Evolutionary conservation across 2,329 filamentous ascomycete species (phyloP).

Genomic region (Penicillium sp.): DNA sequence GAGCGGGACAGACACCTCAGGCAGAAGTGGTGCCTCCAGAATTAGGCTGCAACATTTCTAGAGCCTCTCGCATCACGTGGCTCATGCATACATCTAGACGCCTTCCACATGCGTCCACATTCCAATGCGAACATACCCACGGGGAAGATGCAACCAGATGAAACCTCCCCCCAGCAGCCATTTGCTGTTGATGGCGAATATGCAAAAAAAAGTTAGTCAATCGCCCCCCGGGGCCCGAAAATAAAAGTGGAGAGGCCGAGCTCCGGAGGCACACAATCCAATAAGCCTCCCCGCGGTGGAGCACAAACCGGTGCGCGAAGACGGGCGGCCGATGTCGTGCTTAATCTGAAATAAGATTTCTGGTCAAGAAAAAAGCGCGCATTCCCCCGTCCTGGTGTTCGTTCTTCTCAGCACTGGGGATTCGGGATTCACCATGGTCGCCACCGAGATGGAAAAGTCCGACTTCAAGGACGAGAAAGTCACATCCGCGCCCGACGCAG

Average conservation of each 20-base stretch:
- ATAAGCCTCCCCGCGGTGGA: conserved; percentile 18
- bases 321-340: conserved; percentile 19
- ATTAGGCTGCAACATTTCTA: neutral
- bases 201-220: conserved; percentile 13
- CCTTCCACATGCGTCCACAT: neutral
- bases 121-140: neutral
- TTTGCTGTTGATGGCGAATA: neutral
- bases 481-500: conserved; percentile 10
- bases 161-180: neutral
- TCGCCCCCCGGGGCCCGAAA: conserved; percentile 7
- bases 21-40: neutral
- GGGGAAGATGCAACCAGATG: neutral
- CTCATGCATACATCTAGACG: neutral
- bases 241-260: conserved; percentile 10
- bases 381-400: conserved; percentile 2
- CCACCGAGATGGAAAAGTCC: conserved; percentile 18
- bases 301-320: conserved; percentile 1
- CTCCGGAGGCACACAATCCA: conserved; percentile 8
- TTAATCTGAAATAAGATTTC: conserved; percentile 12
- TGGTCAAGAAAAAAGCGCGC: conserved; percentile 6
- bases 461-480: conserved; percentile 14
- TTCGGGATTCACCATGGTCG: neutral
- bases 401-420: neutral
- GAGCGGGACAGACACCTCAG: neutral
- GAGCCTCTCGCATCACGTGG: neutral